Base-by-base conservation (phyloP, 768 basidiomycete species). In the Trametes punicea region DNA sequence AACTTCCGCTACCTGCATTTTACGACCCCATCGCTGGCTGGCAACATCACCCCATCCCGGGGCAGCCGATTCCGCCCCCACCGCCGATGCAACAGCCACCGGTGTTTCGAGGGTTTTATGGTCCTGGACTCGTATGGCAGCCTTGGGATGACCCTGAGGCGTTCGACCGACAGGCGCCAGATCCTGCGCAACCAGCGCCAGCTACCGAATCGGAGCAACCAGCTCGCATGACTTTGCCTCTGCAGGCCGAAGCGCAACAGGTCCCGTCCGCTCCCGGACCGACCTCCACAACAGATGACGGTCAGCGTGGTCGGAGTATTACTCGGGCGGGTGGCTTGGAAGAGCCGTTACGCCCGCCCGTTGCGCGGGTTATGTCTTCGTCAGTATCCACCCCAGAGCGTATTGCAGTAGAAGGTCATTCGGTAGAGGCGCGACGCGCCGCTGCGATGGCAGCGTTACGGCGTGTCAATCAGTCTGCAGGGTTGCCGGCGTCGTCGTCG, bases 381-480 rank as follows among this genome's bases (percentile, higher is more conserved):
- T 34, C 45, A 3, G 13, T 44, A n/a, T 50, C 51, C 16, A 44
- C 25, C 5, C 3, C 45, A 2, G 47, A n/a, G n/a, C n/a, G n/a
- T n/a, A n/a, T n/a, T n/a, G n/a, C n/a, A n/a, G n/a, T n/a, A n/a
- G 27, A 51, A 23, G 50, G 59, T 4, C 29, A 62, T 30, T 57
- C 64, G 9, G 57, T 66, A 46, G 69, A 73, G 31, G 75, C 81
- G 15, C 62, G 76, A 57, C 76, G 77, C 39, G 85, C 84, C 1
- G 88, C 89, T 20, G 84, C 84, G 33, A 74, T 77, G 34, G 89
- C 90, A 11, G 87, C 88, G 3, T 61, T 88, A 56, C 78, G 80
- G 56, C 77, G 88, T 55, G 67, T 75, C 42, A 71, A 66, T 40
- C 57, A 46, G 1, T 34, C 48, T 20, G 31, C 30, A 16, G 11